These are phyloP conservation scores for Flaveria linearis DNA, from an alignment of 129 eudicot genomes.

Conservation along the genomic window DNA sequence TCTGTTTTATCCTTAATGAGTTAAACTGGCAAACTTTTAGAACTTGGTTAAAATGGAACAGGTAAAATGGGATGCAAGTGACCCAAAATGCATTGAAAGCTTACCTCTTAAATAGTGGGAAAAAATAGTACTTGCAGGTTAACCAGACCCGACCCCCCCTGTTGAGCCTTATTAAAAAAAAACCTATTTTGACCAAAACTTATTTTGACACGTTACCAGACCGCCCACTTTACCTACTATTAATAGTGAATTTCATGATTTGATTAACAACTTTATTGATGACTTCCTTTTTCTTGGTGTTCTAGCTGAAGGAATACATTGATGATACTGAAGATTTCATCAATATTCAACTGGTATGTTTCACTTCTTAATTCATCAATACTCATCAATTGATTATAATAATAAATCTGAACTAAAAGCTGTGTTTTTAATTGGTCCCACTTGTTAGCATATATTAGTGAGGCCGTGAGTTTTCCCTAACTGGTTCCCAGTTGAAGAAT, in stretches of 20 bases:
- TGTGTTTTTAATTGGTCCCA: too few relatives aligned
- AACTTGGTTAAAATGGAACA: not conserved
- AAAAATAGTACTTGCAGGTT: not conserved
- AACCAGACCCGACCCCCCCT: not conserved
- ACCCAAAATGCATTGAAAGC: not conserved
- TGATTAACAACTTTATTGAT: constrained; percentile 2
- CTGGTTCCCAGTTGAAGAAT: too few relatives aligned
- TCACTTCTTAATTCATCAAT: not conserved
- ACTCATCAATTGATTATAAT: not conserved
- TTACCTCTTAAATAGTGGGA: not conserved
- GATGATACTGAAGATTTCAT: constrained; percentile 98
- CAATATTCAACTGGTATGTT: constrained; percentile 87
- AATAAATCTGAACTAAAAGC: too few relatives aligned
- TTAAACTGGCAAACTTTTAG: too few relatives aligned
- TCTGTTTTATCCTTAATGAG: too few relatives aligned
- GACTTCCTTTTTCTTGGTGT: constrained; percentile 16
- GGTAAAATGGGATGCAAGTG: not conserved
- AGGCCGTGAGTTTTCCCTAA: too few relatives aligned
- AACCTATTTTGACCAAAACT: not conserved
- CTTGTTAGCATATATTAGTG: too few relatives aligned
- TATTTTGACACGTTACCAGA: not conserved
- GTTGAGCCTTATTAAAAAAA: not conserved
- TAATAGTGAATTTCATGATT: not conserved
- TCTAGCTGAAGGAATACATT: constrained; percentile 95
- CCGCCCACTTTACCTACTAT: not conserved